Percentiles rank a stretch among this genome's conserved stretches.
Evolutionary conservation across 225 moss, liverwort and hornwort genomes (phyloP).

Genomic region (Rhytidiadelphus loreus): DNA sequence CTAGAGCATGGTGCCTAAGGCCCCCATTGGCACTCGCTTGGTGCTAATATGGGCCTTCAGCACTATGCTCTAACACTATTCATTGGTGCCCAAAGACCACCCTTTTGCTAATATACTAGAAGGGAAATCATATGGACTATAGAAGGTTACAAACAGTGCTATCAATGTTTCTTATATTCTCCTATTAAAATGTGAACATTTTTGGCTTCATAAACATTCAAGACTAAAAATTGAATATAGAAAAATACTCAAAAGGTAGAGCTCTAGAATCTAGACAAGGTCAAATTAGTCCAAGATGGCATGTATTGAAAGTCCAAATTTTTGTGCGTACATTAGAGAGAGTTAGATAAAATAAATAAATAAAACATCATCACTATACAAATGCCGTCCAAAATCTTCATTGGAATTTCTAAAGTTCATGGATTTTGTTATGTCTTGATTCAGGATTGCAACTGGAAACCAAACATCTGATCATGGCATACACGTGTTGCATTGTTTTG

Average conservation of each 20-base stretch:
- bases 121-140: background rate
- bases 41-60: accelerated
- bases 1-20: accelerated
- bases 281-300: background rate
- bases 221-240: background rate
- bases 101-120: background rate
- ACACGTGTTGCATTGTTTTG: background rate
- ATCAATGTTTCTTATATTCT: background rate
- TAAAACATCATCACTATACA: background rate
- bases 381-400: background rate
- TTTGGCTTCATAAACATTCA: background rate
- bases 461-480: background rate
- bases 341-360: background rate
- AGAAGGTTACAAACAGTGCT: background rate
- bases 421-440: background rate
- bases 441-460: background rate
- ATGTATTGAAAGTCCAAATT: background rate
- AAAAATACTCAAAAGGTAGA: background rate
- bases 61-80: background rate
- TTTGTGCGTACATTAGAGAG: background rate
- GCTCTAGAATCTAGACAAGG: background rate
- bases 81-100: background rate
- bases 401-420: background rate
- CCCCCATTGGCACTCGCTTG: background rate
- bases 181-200: no score